Base-by-base conservation (phyloP, 2,329 filamentous ascomycete species). In the Rhynchosporium secalis region DNA sequence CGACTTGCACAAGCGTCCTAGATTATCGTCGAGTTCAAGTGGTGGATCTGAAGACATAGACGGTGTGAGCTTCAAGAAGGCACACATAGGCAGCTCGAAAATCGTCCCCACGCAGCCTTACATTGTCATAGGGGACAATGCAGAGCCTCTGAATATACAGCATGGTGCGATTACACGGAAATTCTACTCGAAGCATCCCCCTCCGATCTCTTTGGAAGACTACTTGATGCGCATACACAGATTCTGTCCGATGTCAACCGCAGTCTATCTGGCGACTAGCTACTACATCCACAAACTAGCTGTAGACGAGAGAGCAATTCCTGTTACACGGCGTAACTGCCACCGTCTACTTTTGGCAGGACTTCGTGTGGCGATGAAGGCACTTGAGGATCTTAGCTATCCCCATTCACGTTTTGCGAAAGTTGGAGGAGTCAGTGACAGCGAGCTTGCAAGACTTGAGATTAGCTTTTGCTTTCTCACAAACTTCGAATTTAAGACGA, bases 201-300 rank as follows among this genome's bases (percentile, higher is more conserved):
- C 95, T 26, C 88, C 90, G 10, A 94, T 98, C 68, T 83, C 86
- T 41, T 82, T 97, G 52, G 85, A 89, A 72, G 89, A 95, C 66
- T 99, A 98, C 73, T 83, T 98, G 29, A 81, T 87, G 71, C 90
- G 94, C 15, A 85, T 98, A 62, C 93, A 98, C 77, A 86, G 86
- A 62, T 97, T 90, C 78, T 98, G 94, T 72, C 93, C 95, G 3
- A 92, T 96, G 85, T 96, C 91, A 65, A 92, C 93, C 0, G 94
- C 89, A 29, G 94, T 98, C 9, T 97, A 96, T 77, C 86, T 99
- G 31, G 92, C 94, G 1, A 89, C 93, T 4, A 92, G 90, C 52
- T 81, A 90, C 8, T 98, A 96, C 77, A 94, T 97, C 68, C 88
- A 94, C 73, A 86, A 89, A 29, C 81, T 98, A 47, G 90, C 89